These are phyloP conservation scores for Trichosporon ovoides DNA, from an alignment of 1,284 basidiomycete genomes.

Conservation along the genomic window DNA sequence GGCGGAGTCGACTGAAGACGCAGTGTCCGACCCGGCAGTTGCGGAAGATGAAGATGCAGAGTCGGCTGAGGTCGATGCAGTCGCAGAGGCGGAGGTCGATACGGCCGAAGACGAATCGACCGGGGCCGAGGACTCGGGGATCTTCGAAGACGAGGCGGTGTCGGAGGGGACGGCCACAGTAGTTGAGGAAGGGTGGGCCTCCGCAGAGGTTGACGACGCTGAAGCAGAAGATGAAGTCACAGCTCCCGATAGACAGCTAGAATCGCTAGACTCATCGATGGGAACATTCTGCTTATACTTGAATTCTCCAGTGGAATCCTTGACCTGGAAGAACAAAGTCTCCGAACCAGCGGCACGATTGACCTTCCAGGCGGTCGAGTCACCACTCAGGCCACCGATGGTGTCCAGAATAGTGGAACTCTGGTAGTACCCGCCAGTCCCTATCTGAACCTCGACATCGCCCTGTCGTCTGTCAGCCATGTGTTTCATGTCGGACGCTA, in stretches of 20 bases:
- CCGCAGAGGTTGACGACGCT: not conserved
- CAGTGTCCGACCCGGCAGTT: too few species aligned
- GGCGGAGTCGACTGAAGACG: too few species aligned
- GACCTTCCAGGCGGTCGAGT: conserved; percentile 34
- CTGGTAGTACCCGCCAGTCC: conserved; percentile 41
- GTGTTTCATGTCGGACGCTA: not conserved
- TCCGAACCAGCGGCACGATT: conserved; percentile 27
- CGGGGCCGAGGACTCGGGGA: too few species aligned
- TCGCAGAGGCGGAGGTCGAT: too few species aligned
- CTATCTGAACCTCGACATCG: conserved; percentile 36
- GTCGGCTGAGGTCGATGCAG: too few species aligned
- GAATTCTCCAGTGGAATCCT: conserved; percentile 31
- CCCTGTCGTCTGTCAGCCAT: conserved; percentile 19
- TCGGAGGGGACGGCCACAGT: not conserved
- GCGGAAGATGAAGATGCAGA: too few species aligned
- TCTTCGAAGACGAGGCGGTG: not conserved
- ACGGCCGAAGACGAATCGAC: too few species aligned
- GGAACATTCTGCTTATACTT: conserved; percentile 45
- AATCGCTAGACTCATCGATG: conserved; percentile 27
- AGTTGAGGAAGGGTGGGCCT: not conserved
- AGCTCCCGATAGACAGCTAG: conserved; percentile 25
- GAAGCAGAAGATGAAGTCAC: not conserved
- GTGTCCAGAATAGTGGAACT: conserved; percentile 24
- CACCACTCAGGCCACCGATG: conserved; percentile 16
- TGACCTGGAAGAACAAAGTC: conserved; percentile 41